These are phyloP conservation scores for Ceratobasidium theobromae DNA, from an alignment of 1,284 basidiomycete species.

Conservation along the genomic window DNA sequence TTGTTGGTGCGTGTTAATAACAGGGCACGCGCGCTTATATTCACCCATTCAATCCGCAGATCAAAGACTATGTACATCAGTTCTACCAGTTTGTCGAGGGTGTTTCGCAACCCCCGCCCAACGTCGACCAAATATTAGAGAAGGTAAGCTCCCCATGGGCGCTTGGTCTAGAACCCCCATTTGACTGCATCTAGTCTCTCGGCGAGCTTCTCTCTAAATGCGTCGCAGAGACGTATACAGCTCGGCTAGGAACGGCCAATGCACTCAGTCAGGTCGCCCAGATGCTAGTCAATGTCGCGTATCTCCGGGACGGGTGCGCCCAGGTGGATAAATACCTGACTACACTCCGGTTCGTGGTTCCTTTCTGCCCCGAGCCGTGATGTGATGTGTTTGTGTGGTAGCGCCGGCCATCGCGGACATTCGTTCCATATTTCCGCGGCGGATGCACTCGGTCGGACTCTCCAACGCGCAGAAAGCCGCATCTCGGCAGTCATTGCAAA, in stretches of 20 bases:
- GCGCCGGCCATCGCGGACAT: conserved; percentile 74
- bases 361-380: neutral
- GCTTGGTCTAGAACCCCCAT: neutral
- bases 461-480: conserved; percentile 70
- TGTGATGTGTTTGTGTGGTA: too few relatives aligned
- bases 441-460: conserved; percentile 56
- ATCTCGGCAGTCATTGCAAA: conserved; percentile 83
- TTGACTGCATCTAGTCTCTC: conserved; percentile 61
- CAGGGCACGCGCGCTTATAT: neutral
- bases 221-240: conserved; percentile 76
- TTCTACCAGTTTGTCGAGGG: conserved; percentile 98
- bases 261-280: conserved; percentile 95
- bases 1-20: conserved; percentile 16
- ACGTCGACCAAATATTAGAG: conserved; percentile 89
- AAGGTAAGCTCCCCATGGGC: conserved; percentile 60
- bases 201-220: conserved; percentile 82
- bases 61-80: conserved; percentile 90
- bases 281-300: conserved; percentile 90
- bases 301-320: conserved; percentile 83
- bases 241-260: conserved; percentile 68
- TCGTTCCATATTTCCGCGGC: conserved; percentile 21
- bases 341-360: conserved; percentile 62
- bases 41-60: conserved; percentile 50
- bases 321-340: conserved; percentile 89
- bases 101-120: conserved; percentile 85